Evolutionary conservation across 1,284 basidiomycete species (phyloP).

Genomic region (Heterobasidion irregulare): DNA sequence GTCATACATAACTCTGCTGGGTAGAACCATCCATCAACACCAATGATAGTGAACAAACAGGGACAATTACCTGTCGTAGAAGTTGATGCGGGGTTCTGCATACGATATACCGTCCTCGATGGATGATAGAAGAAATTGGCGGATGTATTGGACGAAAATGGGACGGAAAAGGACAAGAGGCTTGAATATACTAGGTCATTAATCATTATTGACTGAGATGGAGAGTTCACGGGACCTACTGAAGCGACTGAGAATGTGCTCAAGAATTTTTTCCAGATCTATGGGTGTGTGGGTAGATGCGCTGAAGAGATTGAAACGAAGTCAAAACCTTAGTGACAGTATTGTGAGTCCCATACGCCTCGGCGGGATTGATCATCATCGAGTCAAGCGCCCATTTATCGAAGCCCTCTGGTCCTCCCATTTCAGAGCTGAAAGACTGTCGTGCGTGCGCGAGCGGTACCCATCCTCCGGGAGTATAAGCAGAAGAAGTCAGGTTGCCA

Average conservation of each 20-base stretch:
- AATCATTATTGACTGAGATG: not conserved
- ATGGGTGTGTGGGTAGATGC: not conserved
- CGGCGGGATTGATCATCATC: slow-evolving; percentile 57
- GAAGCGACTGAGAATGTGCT: slow-evolving; percentile 40
- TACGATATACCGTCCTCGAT: slow-evolving; percentile 71
- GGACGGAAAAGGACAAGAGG: slow-evolving; percentile 48
- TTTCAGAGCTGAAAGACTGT: slow-evolving; percentile 34
- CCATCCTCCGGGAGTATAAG: slow-evolving; percentile 41
- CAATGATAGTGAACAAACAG: not conserved
- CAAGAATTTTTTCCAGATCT: slow-evolving; percentile 70
- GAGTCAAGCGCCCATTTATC: slow-evolving; percentile 53
- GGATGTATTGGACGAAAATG: slow-evolving; percentile 48
- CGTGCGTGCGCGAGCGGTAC: slow-evolving; percentile 46
- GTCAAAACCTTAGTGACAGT: slow-evolving; percentile 47
- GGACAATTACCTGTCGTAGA: slow-evolving; percentile 42
- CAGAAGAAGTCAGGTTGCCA: slow-evolving; percentile 32
- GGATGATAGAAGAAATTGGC: slow-evolving; percentile 52
- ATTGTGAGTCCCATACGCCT: slow-evolving; percentile 66
- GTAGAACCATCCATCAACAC: not conserved
- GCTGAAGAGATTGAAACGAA: not conserved
- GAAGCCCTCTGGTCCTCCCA: slow-evolving; percentile 58
- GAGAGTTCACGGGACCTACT: slow-evolving; percentile 25
- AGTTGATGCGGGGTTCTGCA: slow-evolving; percentile 64
- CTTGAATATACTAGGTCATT: slow-evolving; percentile 20
- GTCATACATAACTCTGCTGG: slow-evolving; percentile 36